Percentiles rank a stretch among this genome's conserved stretches.
Conservation (phyloP, 2,329 filamentous ascomycete species). For the Alternaria longipes region DNA sequence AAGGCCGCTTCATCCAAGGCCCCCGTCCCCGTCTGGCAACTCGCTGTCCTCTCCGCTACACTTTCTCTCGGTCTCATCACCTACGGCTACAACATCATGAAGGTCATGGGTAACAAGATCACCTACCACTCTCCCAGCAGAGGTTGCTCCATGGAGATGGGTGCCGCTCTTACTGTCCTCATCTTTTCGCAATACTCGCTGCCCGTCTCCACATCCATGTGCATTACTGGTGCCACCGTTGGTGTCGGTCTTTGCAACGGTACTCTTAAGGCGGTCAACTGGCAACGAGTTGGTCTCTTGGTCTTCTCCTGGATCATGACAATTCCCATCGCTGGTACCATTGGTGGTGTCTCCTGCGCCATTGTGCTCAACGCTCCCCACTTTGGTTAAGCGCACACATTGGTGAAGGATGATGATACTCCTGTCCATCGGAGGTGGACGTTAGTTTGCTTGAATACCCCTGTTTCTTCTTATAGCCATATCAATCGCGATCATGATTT, state of each 20-base stretch:
- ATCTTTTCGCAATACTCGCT: constrained; percentile 79
- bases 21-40: constrained; percentile 76
- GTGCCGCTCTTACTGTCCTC: constrained; percentile 78
- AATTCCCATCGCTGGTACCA: constrained; percentile 68
- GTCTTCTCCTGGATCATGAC: constrained; percentile 72
- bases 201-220: constrained; percentile 74
- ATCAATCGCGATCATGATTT: not conserved
- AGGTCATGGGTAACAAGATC: constrained; percentile 73
- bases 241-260: constrained; percentile 82
- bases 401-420: not conserved
- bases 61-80: constrained; percentile 74
- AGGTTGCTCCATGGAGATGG: constrained; percentile 79
- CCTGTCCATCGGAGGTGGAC: accelerated
- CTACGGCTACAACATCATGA: constrained; percentile 87
- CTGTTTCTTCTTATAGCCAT: not conserved
- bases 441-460: not conserved
- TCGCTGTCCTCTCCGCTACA: constrained; percentile 71
- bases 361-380: constrained; percentile 68
- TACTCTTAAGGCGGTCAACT: constrained; percentile 76
- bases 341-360: constrained; percentile 59
- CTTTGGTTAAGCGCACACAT: constrained; percentile 35
- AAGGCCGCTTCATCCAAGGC: constrained; percentile 69
- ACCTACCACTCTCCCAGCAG: constrained; percentile 3
- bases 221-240: constrained; percentile 81
- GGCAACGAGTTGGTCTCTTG: constrained; percentile 72